Percentiles rank a stretch among this genome's conserved stretches.
These are phyloP conservation scores for Stygiomarasmius scandens DNA, from an alignment of 1,284 basidiomycete species.

Conservation along the genomic window DNA sequence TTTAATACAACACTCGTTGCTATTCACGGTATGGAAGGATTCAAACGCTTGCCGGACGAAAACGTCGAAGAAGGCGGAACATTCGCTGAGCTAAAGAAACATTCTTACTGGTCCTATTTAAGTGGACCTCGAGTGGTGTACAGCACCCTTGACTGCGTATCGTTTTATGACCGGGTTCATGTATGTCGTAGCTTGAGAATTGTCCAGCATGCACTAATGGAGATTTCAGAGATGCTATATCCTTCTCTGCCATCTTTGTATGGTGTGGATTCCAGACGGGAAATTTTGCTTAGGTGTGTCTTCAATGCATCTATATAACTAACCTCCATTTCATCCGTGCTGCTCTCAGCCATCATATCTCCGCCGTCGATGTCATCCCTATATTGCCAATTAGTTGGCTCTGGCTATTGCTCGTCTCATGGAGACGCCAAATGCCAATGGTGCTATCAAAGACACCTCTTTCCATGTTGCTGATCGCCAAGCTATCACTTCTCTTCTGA, in stretches of 20 bases:
- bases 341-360: too few relatives aligned
- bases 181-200: slow-evolving; percentile 14
- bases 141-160: slow-evolving; percentile 23
- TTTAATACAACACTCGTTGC: too few relatives aligned
- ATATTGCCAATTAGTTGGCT: too few relatives aligned
- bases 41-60: too few relatives aligned
- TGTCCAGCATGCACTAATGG: not conserved
- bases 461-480: slow-evolving; percentile 69
- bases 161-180: slow-evolving; percentile 30
- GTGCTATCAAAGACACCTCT: slow-evolving; percentile 35
- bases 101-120: too few relatives aligned
- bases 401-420: slow-evolving; percentile 51
- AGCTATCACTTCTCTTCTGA: slow-evolving; percentile 60
- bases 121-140: slow-evolving; percentile 21
- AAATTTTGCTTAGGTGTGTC: slow-evolving; percentile 37
- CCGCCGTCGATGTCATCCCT: slow-evolving; percentile 23
- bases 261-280: slow-evolving; percentile 30
- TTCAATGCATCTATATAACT: slow-evolving; percentile 52
- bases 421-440: slow-evolving; percentile 30
- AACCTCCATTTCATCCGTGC: not conserved
- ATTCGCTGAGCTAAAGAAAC: too few relatives aligned
- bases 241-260: slow-evolving; percentile 32
- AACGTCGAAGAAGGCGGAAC: too few relatives aligned
- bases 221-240: slow-evolving; percentile 62
- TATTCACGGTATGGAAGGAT: too few relatives aligned